A percentile compares a stretch with the other conserved stretches of the same genome.
Conservation (phyloP, 805 yeast species). For the Candida maltosa region DNA sequence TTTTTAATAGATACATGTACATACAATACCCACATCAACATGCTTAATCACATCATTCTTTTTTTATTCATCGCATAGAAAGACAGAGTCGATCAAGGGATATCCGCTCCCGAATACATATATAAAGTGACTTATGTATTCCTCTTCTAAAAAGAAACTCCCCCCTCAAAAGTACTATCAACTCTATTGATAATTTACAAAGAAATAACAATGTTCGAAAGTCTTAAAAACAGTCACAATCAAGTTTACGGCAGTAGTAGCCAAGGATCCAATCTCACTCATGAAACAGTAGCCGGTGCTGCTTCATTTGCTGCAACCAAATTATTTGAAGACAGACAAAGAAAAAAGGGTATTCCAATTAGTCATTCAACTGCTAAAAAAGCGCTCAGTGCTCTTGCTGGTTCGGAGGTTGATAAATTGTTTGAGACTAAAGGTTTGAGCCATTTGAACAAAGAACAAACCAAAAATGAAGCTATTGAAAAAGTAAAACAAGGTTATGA, state of each 20-base stretch:
- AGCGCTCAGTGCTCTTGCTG: constrained; percentile 25
- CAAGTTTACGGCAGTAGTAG: constrained; percentile 26
- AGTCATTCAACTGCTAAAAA: constrained; percentile 28
- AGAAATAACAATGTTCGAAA: too few relatives aligned
- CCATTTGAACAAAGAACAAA: constrained; percentile 25
- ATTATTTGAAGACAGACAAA: constrained; percentile 28
- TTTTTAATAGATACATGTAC: too few relatives aligned
- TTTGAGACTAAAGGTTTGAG: constrained; percentile 32
- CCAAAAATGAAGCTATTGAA: constrained; percentile 21
- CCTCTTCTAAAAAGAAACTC: too few relatives aligned
- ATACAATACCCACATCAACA: too few relatives aligned
- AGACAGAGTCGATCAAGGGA: too few relatives aligned
- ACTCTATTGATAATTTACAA: too few relatives aligned
- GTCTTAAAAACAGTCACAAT: too few relatives aligned
- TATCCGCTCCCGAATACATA: too few relatives aligned
- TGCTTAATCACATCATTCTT: too few relatives aligned
- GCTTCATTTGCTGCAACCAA: constrained; percentile 30
- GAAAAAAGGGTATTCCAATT: constrained; percentile 30
- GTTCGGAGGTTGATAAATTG: constrained; percentile 31
- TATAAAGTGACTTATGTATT: too few relatives aligned
- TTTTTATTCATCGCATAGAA: too few relatives aligned
- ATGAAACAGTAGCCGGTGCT: constrained; percentile 30
- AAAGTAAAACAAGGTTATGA: constrained; percentile 20
- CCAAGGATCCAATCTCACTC: constrained; percentile 28
- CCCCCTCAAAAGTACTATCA: too few relatives aligned